Evolutionary conservation across 768 basidiomycete genomes (phyloP).

Genomic region (Termitomyces sp.): DNA sequence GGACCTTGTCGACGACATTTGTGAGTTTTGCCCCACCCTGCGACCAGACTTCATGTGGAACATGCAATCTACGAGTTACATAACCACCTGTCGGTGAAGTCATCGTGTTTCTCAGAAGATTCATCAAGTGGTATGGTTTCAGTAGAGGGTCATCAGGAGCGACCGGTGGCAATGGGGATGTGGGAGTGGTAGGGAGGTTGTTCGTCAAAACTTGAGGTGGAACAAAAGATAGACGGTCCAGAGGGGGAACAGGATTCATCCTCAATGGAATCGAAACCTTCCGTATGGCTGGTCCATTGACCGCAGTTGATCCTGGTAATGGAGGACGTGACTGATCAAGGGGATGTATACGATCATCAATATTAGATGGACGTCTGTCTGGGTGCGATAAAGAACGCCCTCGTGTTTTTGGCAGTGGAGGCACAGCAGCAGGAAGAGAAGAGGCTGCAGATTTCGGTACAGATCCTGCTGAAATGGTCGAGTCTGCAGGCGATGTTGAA

Average conservation of each 20-base stretch:
- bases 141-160: slow-evolving; percentile 69
- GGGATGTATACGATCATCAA: slow-evolving; percentile 46
- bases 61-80: slow-evolving; percentile 78
- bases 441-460: slow-evolving; percentile 27
- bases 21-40: slow-evolving; percentile 82
- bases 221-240: slow-evolving; percentile 25
- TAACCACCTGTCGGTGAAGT: slow-evolving; percentile 78
- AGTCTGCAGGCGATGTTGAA: slow-evolving; percentile 48
- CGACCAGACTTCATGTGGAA: slow-evolving; percentile 88
- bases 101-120: slow-evolving; percentile 74
- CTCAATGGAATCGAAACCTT: slow-evolving; percentile 63
- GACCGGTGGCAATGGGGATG: slow-evolving; percentile 69
- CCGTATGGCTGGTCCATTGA: slow-evolving; percentile 36
- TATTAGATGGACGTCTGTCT: slow-evolving; percentile 58
- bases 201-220: slow-evolving; percentile 42
- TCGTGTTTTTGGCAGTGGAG: slow-evolving; percentile 34
- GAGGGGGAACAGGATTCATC: slow-evolving; percentile 38
- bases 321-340: slow-evolving; percentile 46
- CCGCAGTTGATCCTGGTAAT: slow-evolving; percentile 32
- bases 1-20: slow-evolving; percentile 80
- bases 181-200: slow-evolving; percentile 67
- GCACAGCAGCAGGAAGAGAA: slow-evolving; percentile 36
- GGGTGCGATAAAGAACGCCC: slow-evolving; percentile 75
- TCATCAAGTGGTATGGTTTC: slow-evolving; percentile 91
- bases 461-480: slow-evolving; percentile 37